These are phyloP conservation scores for Kwoniella dendrophila DNA, from an alignment of 768 basidiomycete species.

Conservation along the genomic window DNA sequence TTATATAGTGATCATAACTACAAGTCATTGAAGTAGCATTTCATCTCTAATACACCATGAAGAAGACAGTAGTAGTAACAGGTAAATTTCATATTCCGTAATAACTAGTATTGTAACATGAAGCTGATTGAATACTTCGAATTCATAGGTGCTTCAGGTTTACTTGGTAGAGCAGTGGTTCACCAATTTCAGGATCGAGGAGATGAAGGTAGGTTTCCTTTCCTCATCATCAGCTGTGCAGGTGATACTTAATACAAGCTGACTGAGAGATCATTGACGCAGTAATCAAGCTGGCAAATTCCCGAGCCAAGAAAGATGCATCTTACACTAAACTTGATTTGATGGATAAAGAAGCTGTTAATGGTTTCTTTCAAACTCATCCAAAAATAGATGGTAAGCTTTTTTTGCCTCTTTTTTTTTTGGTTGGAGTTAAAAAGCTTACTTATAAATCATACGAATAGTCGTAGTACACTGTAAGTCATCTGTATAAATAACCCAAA, in stretches of 20 bases:
- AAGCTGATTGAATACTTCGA: not conserved
- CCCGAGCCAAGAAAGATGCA: constrained; percentile 63
- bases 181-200: constrained; percentile 62
- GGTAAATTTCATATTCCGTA: constrained; percentile 1
- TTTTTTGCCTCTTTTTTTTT: not conserved
- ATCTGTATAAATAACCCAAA: too few species aligned
- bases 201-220: constrained; percentile 49
- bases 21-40: too few species aligned
- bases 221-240: not conserved
- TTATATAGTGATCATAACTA: too few species aligned
- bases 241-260: not conserved
- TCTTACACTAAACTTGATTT: constrained; percentile 66
- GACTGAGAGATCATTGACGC: not conserved
- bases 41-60: not conserved
- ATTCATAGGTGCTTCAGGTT: constrained; percentile 79
- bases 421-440: not conserved
- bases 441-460: constrained; percentile 8
- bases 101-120: not conserved
- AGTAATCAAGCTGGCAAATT: constrained; percentile 73
- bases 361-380: constrained; percentile 63
- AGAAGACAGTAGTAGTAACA: constrained; percentile 25
- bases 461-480: constrained; percentile 78
- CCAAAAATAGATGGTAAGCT: constrained; percentile 69
- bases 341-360: constrained; percentile 63
- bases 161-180: constrained; percentile 80